A percentile compares a stretch with the other conserved stretches of the same genome.
Conservation (phyloP, 176 grass and related monocot species). For the Microstegium vimineum region DNA sequence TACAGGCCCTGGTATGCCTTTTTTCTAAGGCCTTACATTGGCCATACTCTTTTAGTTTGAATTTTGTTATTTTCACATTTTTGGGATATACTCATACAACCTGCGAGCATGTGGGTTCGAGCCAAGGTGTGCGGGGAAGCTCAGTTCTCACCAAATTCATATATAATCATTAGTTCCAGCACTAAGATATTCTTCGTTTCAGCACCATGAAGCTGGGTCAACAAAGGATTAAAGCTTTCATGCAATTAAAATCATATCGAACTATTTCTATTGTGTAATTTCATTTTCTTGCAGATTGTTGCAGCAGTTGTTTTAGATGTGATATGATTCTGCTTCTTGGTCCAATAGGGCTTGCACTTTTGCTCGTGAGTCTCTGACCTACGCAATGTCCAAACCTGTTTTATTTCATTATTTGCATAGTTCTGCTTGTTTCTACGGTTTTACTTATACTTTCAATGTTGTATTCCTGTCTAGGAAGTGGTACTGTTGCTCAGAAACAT, state of each 20-base stretch:
- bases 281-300: constrained; percentile 55
- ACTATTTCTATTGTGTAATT: constrained; percentile 5
- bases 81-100: not conserved
- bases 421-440: not conserved
- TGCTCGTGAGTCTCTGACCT: constrained; percentile 51
- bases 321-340: constrained; percentile 86
- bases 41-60: not conserved
- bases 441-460: not conserved
- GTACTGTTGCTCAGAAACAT: not conserved
- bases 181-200: constrained; percentile 6
- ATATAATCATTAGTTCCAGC: not conserved
- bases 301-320: constrained; percentile 85
- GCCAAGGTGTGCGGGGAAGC: not conserved
- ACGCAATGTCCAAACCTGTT: not conserved
- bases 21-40: not conserved
- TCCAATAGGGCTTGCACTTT: constrained; percentile 73
- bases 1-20: constrained; percentile 66
- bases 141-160: not conserved
- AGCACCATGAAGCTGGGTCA: not conserved
- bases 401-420: not conserved
- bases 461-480: not conserved
- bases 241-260: not conserved
- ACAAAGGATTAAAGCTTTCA: not conserved
- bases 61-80: constrained; percentile 14
- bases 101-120: too few species aligned